Percentiles rank a stretch among this genome's conserved stretches.
These are phyloP conservation scores for Corylus avellana DNA, from an alignment of 306 rosid genomes.

Conservation along the genomic window DNA sequence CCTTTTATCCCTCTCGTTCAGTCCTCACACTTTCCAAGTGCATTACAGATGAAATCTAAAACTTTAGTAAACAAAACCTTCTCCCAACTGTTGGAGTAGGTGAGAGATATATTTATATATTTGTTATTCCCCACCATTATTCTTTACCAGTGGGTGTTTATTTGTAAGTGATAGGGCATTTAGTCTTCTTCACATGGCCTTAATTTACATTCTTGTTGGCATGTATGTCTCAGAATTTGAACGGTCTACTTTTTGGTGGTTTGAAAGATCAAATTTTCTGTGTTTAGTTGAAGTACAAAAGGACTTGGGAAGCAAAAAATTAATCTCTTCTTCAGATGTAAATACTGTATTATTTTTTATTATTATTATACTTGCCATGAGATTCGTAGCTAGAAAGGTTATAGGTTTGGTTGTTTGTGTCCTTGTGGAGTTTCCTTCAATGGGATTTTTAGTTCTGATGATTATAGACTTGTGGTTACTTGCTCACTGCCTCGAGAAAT, in stretches of 20 bases:
- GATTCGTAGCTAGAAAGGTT: not conserved
- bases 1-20: no score
- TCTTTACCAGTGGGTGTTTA: not conserved
- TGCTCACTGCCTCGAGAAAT: not conserved
- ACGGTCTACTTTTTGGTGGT: not conserved
- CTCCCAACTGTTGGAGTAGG: slow-evolving; percentile 14
- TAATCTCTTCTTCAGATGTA: not conserved
- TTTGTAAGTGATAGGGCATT: not conserved
- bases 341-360: not conserved
- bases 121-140: not conserved
- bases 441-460: not conserved
- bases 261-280: not conserved
- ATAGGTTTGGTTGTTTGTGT: not conserved
- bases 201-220: not conserved
- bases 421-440: not conserved
- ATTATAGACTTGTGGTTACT: not conserved
- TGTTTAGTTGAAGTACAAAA: not conserved
- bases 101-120: not conserved
- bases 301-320: not conserved
- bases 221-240: not conserved
- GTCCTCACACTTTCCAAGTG: not conserved
- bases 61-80: slow-evolving; percentile 18
- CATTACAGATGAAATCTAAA: not conserved
- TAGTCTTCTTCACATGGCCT: not conserved
- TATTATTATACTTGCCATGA: not conserved